Conservation (phyloP, 2,329 filamentous ascomycete genomes). For the Fusarium sp. region DNA sequence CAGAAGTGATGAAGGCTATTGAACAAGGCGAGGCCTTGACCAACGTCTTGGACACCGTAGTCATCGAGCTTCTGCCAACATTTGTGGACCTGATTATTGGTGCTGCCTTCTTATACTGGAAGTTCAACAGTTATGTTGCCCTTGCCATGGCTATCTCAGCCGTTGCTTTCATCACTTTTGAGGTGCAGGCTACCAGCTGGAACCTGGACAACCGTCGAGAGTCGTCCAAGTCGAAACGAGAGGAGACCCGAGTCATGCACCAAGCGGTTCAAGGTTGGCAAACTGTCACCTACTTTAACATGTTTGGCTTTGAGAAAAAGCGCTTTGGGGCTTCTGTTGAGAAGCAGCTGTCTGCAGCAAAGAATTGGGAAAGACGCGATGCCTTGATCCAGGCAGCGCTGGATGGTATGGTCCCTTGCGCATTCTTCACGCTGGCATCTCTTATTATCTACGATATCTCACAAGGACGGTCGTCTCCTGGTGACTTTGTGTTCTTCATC, state of each 20-base stretch:
- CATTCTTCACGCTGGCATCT: conserved; percentile 49
- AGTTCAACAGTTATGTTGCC: conserved; percentile 72
- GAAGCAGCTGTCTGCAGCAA: conserved; percentile 39
- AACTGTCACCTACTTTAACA: conserved; percentile 63
- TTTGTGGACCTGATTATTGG: conserved; percentile 72
- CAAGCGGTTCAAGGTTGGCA: conserved; percentile 72
- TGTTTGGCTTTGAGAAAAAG: conserved; percentile 48
- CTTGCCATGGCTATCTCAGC: conserved; percentile 52
- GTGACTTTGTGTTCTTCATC: conserved; percentile 70
- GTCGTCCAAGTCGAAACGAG: conserved; percentile 57
- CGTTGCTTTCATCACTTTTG: conserved; percentile 36
- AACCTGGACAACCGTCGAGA: conserved; percentile 56
- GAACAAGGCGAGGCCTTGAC: conserved; percentile 72
- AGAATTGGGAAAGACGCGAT: conserved; percentile 40
- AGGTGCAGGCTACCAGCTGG: conserved; percentile 53
- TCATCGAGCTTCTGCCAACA: conserved; percentile 72
- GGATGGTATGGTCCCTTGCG: conserved; percentile 61
- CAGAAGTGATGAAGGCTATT: conserved; percentile 74
- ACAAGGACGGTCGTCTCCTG: conserved; percentile 31
- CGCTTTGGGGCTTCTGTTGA: conserved; percentile 49
- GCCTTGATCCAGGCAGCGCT: conserved; percentile 42
- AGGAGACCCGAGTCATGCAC: conserved; percentile 66
- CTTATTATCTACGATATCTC: conserved; percentile 43
- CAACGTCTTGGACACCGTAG: conserved; percentile 68
- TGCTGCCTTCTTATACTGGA: conserved; percentile 69